Conservation (phyloP, 148 eudicot genomes). For the Rhododendron henanense region DNA sequence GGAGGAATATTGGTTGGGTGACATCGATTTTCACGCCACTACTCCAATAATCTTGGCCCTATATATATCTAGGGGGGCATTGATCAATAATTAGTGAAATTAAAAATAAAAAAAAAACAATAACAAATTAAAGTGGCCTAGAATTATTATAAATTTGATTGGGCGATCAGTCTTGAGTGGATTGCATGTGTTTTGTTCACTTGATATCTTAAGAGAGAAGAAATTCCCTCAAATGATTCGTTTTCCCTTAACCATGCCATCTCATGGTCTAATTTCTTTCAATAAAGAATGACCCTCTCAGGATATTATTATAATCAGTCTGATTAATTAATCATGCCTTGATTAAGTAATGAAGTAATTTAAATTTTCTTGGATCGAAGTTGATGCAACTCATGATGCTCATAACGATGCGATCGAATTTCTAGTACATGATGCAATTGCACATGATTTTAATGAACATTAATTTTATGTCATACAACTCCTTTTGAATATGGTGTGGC, state of each 20-base stretch:
- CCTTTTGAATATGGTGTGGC: background rate
- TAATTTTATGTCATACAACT: too few species aligned
- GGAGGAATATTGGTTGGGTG: background rate
- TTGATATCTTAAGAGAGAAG: background rate
- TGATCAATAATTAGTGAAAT: background rate
- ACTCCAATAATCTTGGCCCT: background rate
- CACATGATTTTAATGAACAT: too few species aligned
- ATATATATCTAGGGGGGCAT: background rate
- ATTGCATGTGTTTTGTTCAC: background rate
- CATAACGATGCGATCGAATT: background rate
- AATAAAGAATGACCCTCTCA: background rate
- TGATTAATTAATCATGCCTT: background rate
- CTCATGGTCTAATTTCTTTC: background rate
- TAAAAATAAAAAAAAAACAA: background rate
- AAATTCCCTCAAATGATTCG: background rate
- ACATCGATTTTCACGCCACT: background rate
- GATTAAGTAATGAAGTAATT: background rate
- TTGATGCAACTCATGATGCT: background rate
- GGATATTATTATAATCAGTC: background rate
- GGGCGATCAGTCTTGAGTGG: background rate
- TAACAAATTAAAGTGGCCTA: background rate
- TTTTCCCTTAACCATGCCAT: background rate
- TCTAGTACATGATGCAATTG: background rate
- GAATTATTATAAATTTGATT: background rate
- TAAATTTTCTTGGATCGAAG: background rate